phyloP scores from a whole-genome alignment of 257 asterid genomes.

The Nicotiana sylvestris region DNA sequence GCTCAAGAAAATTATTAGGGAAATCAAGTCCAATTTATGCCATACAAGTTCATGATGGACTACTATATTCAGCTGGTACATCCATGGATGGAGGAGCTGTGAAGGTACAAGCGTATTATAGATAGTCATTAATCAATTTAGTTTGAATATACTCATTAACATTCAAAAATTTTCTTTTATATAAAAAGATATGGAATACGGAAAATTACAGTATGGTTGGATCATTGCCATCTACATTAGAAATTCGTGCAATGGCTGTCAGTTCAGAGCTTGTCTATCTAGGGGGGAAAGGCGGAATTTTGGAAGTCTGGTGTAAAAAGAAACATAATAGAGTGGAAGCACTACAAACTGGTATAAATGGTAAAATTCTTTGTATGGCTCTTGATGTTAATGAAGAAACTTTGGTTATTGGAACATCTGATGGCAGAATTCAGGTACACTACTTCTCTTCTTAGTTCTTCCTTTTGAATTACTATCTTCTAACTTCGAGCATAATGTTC shows the following conservation, averaged over 20 bases:
- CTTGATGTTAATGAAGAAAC: constrained; percentile 52
- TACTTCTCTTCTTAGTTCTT: not conserved
- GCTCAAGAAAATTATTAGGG: constrained; percentile 60
- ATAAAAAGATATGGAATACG: constrained; percentile 64
- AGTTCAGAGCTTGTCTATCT: constrained; percentile 66
- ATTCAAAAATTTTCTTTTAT: not conserved
- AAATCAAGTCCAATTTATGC: constrained; percentile 62
- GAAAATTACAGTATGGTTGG: constrained; percentile 49
- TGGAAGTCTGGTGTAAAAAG: constrained; percentile 80
- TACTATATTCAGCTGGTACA: constrained; percentile 57
- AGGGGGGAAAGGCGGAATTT: constrained; percentile 60
- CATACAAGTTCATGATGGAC: constrained; percentile 58
- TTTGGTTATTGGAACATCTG: constrained; percentile 65
- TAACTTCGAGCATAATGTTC: not conserved
- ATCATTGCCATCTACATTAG: constrained; percentile 54
- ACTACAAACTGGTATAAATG: constrained; percentile 44
- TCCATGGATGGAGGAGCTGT: constrained; percentile 62
- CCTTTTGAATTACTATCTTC: not conserved
- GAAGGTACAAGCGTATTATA: constrained; percentile 38
- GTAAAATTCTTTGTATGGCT: constrained; percentile 59
- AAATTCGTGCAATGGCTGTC: constrained; percentile 52
- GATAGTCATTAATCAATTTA: not conserved
- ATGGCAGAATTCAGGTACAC: constrained; percentile 78
- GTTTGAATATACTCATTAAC: not conserved
- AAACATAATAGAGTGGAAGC: constrained; percentile 60